phyloP scores from a whole-genome alignment of 2,329 filamentous ascomycete genomes.

The Hypoxylon sp. region DNA sequence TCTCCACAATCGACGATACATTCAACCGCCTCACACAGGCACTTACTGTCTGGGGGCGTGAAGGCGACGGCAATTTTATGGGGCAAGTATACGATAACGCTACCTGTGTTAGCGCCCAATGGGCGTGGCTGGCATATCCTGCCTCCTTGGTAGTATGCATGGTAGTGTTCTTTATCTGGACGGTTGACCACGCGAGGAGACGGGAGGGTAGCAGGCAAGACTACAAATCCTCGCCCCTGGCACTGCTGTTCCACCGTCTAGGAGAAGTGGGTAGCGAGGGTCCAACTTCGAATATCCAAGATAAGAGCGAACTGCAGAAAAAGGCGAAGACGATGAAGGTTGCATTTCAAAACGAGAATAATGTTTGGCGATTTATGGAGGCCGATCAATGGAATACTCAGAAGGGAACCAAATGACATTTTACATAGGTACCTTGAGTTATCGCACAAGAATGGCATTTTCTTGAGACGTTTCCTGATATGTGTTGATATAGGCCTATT shows the following conservation, averaged over 20 bases:
- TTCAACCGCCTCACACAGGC: conserved; percentile 17
- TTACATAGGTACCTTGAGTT: no score
- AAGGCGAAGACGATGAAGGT: conserved; percentile 14
- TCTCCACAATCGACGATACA: conserved; percentile 11
- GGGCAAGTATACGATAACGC: conserved; percentile 7
- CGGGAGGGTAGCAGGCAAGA: conserved; percentile 12
- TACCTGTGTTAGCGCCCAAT: conserved; percentile 17
- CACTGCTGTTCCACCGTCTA: conserved; percentile 15
- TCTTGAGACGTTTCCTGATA: no score
- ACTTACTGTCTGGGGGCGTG: conserved; percentile 11
- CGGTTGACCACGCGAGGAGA: conserved; percentile 13
- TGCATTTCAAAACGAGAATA: conserved; percentile 10
- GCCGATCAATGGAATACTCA: conserved; percentile 22
- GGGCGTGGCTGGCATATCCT: conserved; percentile 20
- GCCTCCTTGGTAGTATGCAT: background rate
- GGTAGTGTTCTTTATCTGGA: conserved; percentile 13
- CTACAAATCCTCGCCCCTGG: conserved; percentile 23
- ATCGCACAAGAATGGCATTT: no score
- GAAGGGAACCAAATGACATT: no score
- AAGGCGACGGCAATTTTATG: background rate
- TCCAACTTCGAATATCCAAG: background rate
- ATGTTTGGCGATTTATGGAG: conserved; percentile 27
- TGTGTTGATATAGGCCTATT: no score
- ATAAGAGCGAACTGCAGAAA: conserved; percentile 6
- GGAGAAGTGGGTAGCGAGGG: conserved; percentile 17